Evolutionary conservation across 83 land plant species (phyloP), one percentile per base, ranked within the genome.

Genomic region (Picea abies): DNA sequence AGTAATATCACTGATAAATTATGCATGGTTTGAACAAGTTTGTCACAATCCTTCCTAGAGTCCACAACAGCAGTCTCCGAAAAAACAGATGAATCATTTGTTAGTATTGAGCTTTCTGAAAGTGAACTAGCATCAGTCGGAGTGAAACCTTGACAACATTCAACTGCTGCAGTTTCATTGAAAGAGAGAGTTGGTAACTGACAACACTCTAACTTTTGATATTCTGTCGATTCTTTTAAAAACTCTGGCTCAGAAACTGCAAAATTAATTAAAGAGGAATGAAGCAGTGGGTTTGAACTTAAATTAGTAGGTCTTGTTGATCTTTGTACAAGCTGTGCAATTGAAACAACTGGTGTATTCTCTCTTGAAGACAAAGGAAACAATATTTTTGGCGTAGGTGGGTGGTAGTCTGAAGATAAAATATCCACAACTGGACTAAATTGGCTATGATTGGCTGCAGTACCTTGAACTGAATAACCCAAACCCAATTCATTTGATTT

Each of bases 1-100:
- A 71, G 75, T 44, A 71, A 71, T 9, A 20, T n/a, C 49, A 71
- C 47, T 71, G 75, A 71, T 71, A 71, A 71, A 71, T 71, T 71
- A 39, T 71, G 75, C 22, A 39, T 37, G 6, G 75, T 71, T 35
- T 71, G 75, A 71, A 71, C 8, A 37, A 71, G 75, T 44, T 39
- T 71, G n/a, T 71, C 8, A 14, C 49, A 39, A 20, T 71, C 75
- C 20, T 71, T 71, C 5, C 5, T 44, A 71, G 8, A 16, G 49
- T 37, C 47, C 75, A 39, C 47, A 37, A 4, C 22, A 17, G 35
- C 49, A 41, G 6, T 4, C 49, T 70, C 8, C 5, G 75, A 37
- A 17, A 35, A 19, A 39, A 1, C 1, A 32, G 75, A 39, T 17
- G 32, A 22, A 37, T 17, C 22, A 39, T 39, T 39, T 39, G 11